A percentile compares a stretch with the other conserved stretches of the same genome.
Evolutionary conservation across 129 eudicot genomes (phyloP).

Genomic region (Flaveria bidentis): DNA sequence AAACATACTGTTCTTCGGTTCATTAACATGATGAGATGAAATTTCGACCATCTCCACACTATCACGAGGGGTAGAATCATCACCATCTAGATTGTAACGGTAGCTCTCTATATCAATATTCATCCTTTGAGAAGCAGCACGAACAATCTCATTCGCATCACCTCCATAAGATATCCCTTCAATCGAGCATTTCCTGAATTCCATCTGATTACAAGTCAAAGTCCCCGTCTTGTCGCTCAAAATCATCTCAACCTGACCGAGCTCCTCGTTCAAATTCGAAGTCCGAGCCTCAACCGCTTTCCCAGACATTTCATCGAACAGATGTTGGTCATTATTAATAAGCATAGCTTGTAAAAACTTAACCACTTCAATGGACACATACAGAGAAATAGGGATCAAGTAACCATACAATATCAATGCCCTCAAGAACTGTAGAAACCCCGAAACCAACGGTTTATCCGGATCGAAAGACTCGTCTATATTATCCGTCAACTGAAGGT

Average conservation of each 20-base stretch:
- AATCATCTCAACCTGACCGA: constrained; percentile 58
- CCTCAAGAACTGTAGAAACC: constrained; percentile 52
- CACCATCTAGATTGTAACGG: constrained; percentile 45
- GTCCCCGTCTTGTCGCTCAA: constrained; percentile 59
- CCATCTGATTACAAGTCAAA: constrained; percentile 63
- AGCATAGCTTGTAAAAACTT: constrained; percentile 61
- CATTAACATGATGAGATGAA: constrained; percentile 21
- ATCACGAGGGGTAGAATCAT: constrained; percentile 47
- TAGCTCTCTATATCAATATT: constrained; percentile 50
- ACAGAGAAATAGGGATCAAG: constrained; percentile 59
- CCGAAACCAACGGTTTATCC: constrained; percentile 31
- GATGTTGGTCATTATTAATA: constrained; percentile 44
- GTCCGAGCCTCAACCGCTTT: constrained; percentile 50
- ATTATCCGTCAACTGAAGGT: constrained; percentile 35
- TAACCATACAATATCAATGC: constrained; percentile 56
- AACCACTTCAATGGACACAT: constrained; percentile 57
- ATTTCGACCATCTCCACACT: constrained; percentile 50
- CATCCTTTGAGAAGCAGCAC: constrained; percentile 57
- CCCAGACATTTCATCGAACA: constrained; percentile 50
- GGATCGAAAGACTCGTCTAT: constrained; percentile 48
- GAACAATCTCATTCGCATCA: constrained; percentile 48
- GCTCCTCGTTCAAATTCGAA: constrained; percentile 60
- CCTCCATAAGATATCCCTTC: constrained; percentile 60
- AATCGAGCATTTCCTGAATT: constrained; percentile 59
- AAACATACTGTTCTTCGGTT: constrained; percentile 31